Base-by-base conservation (phyloP, 495 filamentous ascomycete genomes). In the Cryomyces minteri region DNA sequence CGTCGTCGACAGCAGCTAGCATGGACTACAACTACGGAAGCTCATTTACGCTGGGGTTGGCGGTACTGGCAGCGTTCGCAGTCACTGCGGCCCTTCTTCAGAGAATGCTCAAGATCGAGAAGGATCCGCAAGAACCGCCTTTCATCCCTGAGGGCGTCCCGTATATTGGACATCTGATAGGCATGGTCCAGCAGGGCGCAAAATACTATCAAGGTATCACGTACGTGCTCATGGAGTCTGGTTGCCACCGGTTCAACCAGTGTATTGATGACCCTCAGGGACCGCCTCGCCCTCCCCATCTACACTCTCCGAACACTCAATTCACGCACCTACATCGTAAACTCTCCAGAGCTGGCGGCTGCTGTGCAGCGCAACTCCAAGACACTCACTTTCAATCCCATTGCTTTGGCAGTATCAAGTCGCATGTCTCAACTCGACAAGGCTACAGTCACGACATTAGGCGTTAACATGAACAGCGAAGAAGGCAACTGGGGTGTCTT, bases 61-160 rank as follows among this genome's bases (percentile, higher is more conserved):
- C 18, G 18, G 18, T 25, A 10, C 9, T 42, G 29, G 9, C 25
- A 25, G 28, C 36, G 11, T 2, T 44, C 31, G 43, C 36, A 9
- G 30, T 47, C 28, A 31, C 25, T 6, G 45, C 45, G n/a, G 7
- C 43, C 5, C 18, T 38, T 36, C 25, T 40, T 18, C 33, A 18
- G 40, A 32, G 25, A 5, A 8, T 44, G n/a, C 41, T 49, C 32
- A 29, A 41, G 12, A n/a, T 36, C 8, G 18, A 11, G 6, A 44
- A 41, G 33, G 67, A 71, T 48, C 52, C 63, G 0, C 63, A 61
- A 12, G 69, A 73, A 52, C 69, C 70, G 5, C 67, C 67, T 1
- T 43, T 59, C 1, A 45, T 72, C 5, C 47, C 51, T 11, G 52
- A 49, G 8, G 40, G 32, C 12, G 62, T 73, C 14, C 69, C 70